A percentile compares a stretch with the other conserved stretches of the same genome.
Conservation (phyloP, 202 grass and related monocot genomes). For the Bolboschoenoplectus hybrid region DNA sequence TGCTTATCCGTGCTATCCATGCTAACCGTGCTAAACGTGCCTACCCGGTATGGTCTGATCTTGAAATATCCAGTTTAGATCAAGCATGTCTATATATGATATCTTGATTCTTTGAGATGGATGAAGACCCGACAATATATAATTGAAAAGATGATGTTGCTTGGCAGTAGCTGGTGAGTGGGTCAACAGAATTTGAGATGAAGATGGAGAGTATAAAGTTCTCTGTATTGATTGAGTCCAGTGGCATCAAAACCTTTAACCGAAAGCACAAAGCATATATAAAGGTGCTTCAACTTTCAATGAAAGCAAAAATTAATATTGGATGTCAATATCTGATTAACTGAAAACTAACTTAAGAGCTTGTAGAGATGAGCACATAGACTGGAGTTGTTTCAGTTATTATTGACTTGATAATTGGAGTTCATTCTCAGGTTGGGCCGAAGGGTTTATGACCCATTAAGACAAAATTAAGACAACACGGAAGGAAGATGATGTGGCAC, state of each 20-base stretch:
- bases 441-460: too few relatives aligned
- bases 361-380: background rate
- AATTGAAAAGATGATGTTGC: background rate
- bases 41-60: too few relatives aligned
- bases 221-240: background rate
- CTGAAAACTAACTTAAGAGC: background rate
- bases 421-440: too few relatives aligned
- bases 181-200: background rate
- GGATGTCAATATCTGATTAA: background rate
- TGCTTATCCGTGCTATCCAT: too few relatives aligned
- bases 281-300: background rate
- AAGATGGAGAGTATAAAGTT: background rate
- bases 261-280: slow-evolving; percentile 19
- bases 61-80: background rate
- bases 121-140: background rate
- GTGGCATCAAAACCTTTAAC: background rate
- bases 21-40: too few relatives aligned
- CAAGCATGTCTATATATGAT: background rate
- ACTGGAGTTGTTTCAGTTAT: background rate
- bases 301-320: background rate
- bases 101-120: background rate
- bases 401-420: background rate
- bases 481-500: too few relatives aligned
- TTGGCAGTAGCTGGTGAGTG: background rate
- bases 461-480: too few relatives aligned